A percentile compares a stretch with the other conserved stretches of the same genome.
Conservation (phyloP, 495 filamentous ascomycete genomes). For the Aspergillus leporis region DNA sequence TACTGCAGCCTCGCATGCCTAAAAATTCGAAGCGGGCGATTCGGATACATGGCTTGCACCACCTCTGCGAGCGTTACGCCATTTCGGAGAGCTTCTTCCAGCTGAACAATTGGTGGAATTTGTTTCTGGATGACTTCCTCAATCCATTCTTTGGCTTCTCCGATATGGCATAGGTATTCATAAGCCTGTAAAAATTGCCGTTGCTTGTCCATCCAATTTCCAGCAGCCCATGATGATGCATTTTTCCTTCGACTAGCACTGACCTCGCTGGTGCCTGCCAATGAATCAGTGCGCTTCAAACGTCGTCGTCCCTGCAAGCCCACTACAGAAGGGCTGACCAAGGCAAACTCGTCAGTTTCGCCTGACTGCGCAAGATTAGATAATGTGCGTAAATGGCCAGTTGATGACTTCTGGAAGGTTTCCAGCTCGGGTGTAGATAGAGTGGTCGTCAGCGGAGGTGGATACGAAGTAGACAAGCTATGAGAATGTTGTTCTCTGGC, state of each 20-base stretch:
- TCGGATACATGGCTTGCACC: conserved; percentile 85
- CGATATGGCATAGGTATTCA: conserved; percentile 98
- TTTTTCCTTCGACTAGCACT: conserved; percentile 49
- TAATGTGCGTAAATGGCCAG: conserved; percentile 82
- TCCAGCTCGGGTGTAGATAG: conserved; percentile 70
- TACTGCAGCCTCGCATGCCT: conserved; percentile 80
- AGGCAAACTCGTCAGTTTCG: conserved; percentile 73
- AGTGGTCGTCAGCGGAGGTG: conserved; percentile 45
- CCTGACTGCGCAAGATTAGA: conserved; percentile 80
- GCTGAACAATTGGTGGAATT: conserved; percentile 91
- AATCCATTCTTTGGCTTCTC: conserved; percentile 99
- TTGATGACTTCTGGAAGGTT: conserved; percentile 78
- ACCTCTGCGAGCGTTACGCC: conserved; percentile 95
- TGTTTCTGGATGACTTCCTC: conserved; percentile 87
- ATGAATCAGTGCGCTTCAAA: conserved; percentile 72
- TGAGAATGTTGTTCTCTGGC: conserved; percentile 44
- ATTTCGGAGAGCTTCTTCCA: conserved; percentile 91
- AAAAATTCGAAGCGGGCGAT: conserved; percentile 78
- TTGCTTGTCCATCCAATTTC: conserved; percentile 99
- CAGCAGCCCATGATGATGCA: conserved; percentile 71
- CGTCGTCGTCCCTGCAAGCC: conserved; percentile 82
- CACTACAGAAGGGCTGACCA: conserved; percentile 79
- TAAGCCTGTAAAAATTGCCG: conserved; percentile 96
- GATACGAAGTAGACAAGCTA: conserved; percentile 43
- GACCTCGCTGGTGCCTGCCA: conserved; percentile 44